Conservation (phyloP, 192 early-diverging fungal species). For the Podila epicladia region DNA sequence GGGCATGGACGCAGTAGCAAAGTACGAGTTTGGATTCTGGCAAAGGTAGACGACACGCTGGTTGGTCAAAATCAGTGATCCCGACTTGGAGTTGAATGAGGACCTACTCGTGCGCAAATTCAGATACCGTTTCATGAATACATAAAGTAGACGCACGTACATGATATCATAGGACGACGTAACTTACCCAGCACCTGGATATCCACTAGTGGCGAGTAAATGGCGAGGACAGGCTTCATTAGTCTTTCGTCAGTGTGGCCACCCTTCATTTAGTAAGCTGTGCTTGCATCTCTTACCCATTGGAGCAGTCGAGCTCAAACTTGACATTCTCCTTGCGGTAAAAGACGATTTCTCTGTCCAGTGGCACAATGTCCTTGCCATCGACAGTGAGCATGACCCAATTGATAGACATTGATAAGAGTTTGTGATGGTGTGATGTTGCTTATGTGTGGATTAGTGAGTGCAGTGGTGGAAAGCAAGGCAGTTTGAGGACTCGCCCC, state of each 20-base stretch:
- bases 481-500: background rate
- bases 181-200: constrained; percentile 43
- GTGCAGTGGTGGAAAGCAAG: background rate
- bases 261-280: background rate
- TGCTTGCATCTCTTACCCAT: constrained; percentile 2
- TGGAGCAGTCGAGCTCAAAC: constrained; percentile 44
- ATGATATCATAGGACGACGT: background rate
- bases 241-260: background rate
- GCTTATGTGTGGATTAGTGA: background rate
- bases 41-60: constrained; percentile 35
- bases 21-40: constrained; percentile 14
- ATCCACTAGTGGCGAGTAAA: constrained; percentile 13
- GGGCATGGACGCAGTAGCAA: constrained; percentile 35
- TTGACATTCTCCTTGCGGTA: constrained; percentile 26
- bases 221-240: background rate
- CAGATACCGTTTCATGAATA: background rate
- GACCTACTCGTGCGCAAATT: constrained; percentile 1
- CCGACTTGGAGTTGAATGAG: constrained; percentile 32
- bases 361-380: constrained; percentile 40
- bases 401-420: constrained; percentile 40
- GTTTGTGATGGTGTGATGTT: background rate
- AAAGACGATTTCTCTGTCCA: constrained; percentile 34
- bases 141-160: background rate
- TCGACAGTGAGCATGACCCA: constrained; percentile 47
- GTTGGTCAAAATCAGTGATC: constrained; percentile 37